Conservation (phyloP, 768 basidiomycete species). For the Grammothele lineata region DNA sequence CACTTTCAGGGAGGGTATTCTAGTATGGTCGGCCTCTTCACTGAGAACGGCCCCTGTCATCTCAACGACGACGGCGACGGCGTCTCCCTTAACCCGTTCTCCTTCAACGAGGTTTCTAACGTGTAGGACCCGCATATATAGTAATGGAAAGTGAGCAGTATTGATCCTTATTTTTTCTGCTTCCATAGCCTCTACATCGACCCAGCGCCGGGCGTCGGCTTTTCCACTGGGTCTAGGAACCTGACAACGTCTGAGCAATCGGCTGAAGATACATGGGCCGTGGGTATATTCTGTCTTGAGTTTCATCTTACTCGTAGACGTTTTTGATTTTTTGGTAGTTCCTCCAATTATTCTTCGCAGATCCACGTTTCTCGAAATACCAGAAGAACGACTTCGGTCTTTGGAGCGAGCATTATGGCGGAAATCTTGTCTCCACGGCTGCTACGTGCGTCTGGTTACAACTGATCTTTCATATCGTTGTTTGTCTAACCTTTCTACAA, state of each 20-base stretch:
- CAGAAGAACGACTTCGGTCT: too few relatives aligned
- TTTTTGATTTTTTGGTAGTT: constrained; percentile 33
- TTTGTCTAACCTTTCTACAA: too few relatives aligned
- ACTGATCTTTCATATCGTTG: too few relatives aligned
- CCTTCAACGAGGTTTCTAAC: constrained; percentile 56
- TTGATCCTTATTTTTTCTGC: not conserved
- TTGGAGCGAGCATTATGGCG: constrained; percentile 54
- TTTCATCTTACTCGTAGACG: too few relatives aligned
- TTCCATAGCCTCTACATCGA: constrained; percentile 47
- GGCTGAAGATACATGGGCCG: constrained; percentile 51
- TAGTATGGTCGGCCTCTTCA: constrained; percentile 34
- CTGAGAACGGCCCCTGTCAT: constrained; percentile 39
- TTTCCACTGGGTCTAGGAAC: constrained; percentile 48
- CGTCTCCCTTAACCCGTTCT: constrained; percentile 47
- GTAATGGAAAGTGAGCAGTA: not conserved
- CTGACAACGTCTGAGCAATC: constrained; percentile 50
- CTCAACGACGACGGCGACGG: constrained; percentile 49
- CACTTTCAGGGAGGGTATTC: constrained; percentile 32
- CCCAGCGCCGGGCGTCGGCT: constrained; percentile 59
- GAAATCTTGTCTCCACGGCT: constrained; percentile 34
- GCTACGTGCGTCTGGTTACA: constrained; percentile 20
- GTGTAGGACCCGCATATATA: too few relatives aligned
- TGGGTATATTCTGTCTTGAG: too few relatives aligned
- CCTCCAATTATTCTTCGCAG: too few relatives aligned
- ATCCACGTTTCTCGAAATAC: too few relatives aligned